phyloP scores from a whole-genome alignment of 106 monocot genomes.

The Platanthera zijinensis region DNA sequence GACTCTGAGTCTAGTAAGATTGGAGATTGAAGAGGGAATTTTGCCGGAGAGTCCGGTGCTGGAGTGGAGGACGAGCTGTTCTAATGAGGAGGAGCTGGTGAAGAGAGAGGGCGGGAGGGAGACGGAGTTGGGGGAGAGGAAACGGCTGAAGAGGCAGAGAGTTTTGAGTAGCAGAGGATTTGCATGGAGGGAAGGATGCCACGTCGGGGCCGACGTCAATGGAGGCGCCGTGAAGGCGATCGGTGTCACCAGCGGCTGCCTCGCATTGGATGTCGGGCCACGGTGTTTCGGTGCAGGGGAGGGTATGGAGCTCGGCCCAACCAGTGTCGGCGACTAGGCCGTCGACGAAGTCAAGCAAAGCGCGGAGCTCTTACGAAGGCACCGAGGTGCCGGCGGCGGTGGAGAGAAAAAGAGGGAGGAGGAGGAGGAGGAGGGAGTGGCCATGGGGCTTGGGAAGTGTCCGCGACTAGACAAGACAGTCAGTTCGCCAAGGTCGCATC shows the following conservation, averaged over 20 bases:
- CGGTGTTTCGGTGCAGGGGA: constrained; percentile 65
- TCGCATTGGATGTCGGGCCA: constrained; percentile 72
- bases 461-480: too few species aligned
- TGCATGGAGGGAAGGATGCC: constrained; percentile 35
- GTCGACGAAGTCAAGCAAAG: constrained; percentile 30
- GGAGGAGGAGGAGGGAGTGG: not conserved
- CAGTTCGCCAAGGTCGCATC: too few species aligned
- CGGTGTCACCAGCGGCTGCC: not conserved
- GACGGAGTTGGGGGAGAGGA: constrained; percentile 11
- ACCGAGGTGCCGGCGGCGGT: constrained; percentile 4
- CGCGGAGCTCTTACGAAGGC: constrained; percentile 26
- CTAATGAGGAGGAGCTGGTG: constrained; percentile 39
- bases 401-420: not conserved
- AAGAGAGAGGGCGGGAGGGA: constrained; percentile 44
- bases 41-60: constrained; percentile 46
- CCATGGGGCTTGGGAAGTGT: too few species aligned
- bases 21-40: constrained; percentile 30
- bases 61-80: constrained; percentile 52
- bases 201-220: constrained; percentile 58
- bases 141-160: constrained; percentile 60
- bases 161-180: constrained; percentile 34
- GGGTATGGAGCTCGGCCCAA: constrained; percentile 50
- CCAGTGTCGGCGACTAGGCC: constrained; percentile 36
- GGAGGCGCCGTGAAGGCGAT: constrained; percentile 40
- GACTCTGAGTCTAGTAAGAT: constrained; percentile 28